Percentiles rank a stretch among this genome's conserved stretches.
Conservation (phyloP, 345 rosid species). For the Camelina laxa region DNA sequence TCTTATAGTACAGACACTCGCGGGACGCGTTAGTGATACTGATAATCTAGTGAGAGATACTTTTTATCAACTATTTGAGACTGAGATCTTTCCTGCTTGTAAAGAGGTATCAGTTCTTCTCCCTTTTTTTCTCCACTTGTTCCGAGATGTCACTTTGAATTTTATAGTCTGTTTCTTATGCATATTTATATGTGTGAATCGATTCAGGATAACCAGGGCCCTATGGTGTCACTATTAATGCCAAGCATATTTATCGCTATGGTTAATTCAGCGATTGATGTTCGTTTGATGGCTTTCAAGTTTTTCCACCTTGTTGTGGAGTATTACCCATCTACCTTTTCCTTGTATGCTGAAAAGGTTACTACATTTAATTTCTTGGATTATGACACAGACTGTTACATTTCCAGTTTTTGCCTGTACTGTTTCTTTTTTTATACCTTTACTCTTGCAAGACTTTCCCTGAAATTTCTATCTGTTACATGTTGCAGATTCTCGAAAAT, state of each 20-base stretch:
- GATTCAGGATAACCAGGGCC: conserved; percentile 79
- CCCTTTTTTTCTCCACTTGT: conserved; percentile 4
- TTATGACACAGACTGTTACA: neutral
- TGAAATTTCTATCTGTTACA: conserved; percentile 6
- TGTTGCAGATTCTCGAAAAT: conserved; percentile 72
- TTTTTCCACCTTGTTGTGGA: conserved; percentile 72
- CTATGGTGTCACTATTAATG: conserved; percentile 70
- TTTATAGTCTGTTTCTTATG: neutral
- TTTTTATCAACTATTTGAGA: conserved; percentile 63
- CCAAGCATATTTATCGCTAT: conserved; percentile 75
- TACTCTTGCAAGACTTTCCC: neutral
- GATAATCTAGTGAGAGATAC: conserved; percentile 65
- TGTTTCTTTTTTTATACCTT: neutral
- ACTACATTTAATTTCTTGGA: conserved; percentile 17
- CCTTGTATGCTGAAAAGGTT: conserved; percentile 80
- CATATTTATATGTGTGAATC: conserved; percentile 26
- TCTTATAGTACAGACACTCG: conserved; percentile 67
- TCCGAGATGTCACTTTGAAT: neutral
- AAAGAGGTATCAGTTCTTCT: conserved; percentile 61
- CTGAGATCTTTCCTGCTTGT: conserved; percentile 66
- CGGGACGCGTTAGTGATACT: conserved; percentile 71
- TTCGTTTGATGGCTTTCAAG: conserved; percentile 90
- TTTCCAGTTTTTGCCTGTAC: neutral
- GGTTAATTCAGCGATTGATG: conserved; percentile 74
- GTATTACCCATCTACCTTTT: conserved; percentile 65